A percentile compares a stretch with the other conserved stretches of the same genome.
Conservation (phyloP, 306 rosid genomes). For the Boehmeria nivea region DNA sequence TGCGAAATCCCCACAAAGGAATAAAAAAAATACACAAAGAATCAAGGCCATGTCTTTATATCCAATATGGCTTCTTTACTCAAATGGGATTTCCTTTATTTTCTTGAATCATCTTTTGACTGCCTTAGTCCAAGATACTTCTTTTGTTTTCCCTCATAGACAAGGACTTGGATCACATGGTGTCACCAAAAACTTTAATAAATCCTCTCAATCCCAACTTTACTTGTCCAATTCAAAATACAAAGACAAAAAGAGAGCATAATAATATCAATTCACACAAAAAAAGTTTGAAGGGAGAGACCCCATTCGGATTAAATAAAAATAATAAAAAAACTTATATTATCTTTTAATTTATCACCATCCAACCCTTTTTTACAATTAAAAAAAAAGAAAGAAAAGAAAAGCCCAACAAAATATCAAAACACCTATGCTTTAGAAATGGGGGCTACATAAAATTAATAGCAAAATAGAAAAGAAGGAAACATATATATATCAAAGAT, state of each 20-base stretch:
- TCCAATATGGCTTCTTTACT: constrained; percentile 19
- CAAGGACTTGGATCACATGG: constrained; percentile 46
- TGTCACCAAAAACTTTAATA: constrained; percentile 32
- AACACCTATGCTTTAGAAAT: constrained; percentile 15
- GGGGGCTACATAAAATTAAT: constrained; percentile 14
- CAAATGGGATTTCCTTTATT: constrained; percentile 30
- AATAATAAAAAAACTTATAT: no score
- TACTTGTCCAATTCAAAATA: constrained; percentile 34
- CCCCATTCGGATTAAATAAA: constrained; percentile 36
- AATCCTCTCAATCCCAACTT: constrained; percentile 24
- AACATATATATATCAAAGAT: neutral
- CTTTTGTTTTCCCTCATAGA: constrained; percentile 35
- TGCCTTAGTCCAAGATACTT: constrained; percentile 55
- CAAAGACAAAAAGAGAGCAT: constrained; percentile 18
- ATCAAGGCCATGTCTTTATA: constrained; percentile 27
- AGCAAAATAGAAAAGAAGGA: neutral
- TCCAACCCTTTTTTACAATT: constrained; percentile 43
- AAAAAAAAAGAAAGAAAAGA: constrained; percentile 13
- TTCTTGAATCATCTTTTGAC: constrained; percentile 34
- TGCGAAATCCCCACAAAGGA: constrained; percentile 31
- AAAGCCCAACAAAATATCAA: constrained; percentile 35
- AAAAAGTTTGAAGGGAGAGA: constrained; percentile 24
- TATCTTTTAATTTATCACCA: constrained; percentile 33
- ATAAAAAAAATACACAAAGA: constrained; percentile 27
- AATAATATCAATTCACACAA: constrained; percentile 32